Conservation (phyloP, 805 yeast species). For the Soucietia sequanensis region DNA sequence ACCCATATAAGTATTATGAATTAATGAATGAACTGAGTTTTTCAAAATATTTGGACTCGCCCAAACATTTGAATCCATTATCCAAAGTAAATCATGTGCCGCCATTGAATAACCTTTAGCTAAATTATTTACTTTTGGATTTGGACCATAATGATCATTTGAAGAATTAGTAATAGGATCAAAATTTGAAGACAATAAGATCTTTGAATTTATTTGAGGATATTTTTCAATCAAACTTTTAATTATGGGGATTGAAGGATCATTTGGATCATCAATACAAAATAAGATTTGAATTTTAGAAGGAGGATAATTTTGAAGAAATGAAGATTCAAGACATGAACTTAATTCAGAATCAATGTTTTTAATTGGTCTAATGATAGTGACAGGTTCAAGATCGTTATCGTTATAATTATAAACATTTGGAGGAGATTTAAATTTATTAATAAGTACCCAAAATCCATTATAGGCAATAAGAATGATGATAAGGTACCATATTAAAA, state of each 20-base stretch:
- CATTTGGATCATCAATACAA: constrained; percentile 65
- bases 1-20: constrained; percentile 54
- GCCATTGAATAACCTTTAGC: constrained; percentile 77
- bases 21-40: constrained; percentile 58
- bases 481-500: constrained; percentile 39
- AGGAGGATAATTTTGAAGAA: constrained; percentile 64
- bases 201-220: constrained; percentile 55
- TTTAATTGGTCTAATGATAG: constrained; percentile 78
- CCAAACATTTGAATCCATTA: constrained; percentile 84
- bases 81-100: constrained; percentile 74
- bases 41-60: constrained; percentile 60
- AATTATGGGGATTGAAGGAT: constrained; percentile 65
- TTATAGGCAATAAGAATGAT: constrained; percentile 34
- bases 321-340: constrained; percentile 64
- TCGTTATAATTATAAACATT: constrained; percentile 3
- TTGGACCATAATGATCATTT: constrained; percentile 69
- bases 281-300: constrained; percentile 65
- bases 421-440: constrained; percentile 23
- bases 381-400: constrained; percentile 45
- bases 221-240: constrained; percentile 48
- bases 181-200: constrained; percentile 42
- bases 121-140: constrained; percentile 84
- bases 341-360: constrained; percentile 79
- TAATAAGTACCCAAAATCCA: constrained; percentile 40
- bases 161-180: constrained; percentile 12